Base-by-base conservation (phyloP, 192 early-diverging fungal genomes). In the Entomortierella chlamydospora region DNA sequence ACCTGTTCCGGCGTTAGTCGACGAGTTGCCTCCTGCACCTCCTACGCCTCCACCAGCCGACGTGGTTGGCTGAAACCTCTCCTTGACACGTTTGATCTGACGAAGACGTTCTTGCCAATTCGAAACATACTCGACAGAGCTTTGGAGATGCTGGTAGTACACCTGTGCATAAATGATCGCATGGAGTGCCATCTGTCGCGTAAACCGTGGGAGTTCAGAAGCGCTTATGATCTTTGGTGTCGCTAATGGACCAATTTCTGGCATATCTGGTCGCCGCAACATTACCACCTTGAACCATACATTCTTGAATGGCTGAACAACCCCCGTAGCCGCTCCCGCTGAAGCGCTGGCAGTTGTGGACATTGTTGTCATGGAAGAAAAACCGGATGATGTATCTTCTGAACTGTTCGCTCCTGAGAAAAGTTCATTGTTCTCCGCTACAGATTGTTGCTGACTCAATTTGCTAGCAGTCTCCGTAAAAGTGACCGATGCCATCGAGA, bases 111-210 rank as follows among this genome's bases (percentile, higher is more conserved):
- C 94, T 43, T 89, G 84, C 89, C 94, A 95, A 66, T 96, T 96
- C 28, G 94, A 94, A n/a, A 93, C 88, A 81, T 94, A 96, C 65
- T 93, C 91, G 5, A 83, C 86, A 51, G 89, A 86, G 37, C 71
- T 84, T 41, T 85, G 86, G n/a, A 88, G 85, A 68, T 86, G 90
- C 70, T 91, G 89, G 25, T 85, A 81, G 60, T 92, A 96, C 9
- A 97, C 91, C 65, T 98, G 92, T 39, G 96, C 91, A 76, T 97
- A 91, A 57, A 97, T 91, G 57, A 95, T 96, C 29, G 93, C 92
- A 73, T 98, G 94, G 30, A 97, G 85, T 0, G 95, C 94, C 18
- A 95, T 83, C 70, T 93, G 89, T 20, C 96, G 83, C 11, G 96
- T 93, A 84, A 97, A 96, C 9, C 86, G 82, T 12, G 93, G 91